Evolutionary conservation across 2,329 filamentous ascomycete species (phyloP).

Genomic region (Chlorencoelia australis): DNA sequence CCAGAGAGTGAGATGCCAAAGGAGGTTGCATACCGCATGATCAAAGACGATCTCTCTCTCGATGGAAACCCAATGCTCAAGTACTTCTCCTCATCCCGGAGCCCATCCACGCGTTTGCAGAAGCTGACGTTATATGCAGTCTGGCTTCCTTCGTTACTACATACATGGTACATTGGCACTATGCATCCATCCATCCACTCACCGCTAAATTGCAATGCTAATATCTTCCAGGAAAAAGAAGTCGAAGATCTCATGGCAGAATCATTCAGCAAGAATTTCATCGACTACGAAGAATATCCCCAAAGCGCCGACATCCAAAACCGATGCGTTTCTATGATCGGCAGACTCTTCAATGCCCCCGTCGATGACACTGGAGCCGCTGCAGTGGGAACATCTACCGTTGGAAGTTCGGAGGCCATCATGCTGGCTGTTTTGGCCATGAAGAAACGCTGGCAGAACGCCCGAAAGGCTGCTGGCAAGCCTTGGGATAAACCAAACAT

Average conservation of each 20-base stretch:
- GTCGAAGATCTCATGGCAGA: constrained; percentile 93
- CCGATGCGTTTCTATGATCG: constrained; percentile 86
- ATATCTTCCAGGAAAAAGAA: constrained; percentile 63
- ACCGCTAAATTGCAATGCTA: not conserved
- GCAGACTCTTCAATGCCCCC: constrained; percentile 76
- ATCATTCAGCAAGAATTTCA: constrained; percentile 90
- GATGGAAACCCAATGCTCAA: constrained; percentile 87
- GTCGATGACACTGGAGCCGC: constrained; percentile 42
- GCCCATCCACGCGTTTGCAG: not conserved
- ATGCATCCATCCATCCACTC: not conserved
- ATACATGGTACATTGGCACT: constrained; percentile 81
- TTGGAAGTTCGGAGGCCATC: constrained; percentile 84
- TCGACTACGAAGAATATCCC: constrained; percentile 79
- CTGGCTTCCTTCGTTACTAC: constrained; percentile 91
- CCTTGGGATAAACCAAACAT: constrained; percentile 75
- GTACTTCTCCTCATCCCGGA: constrained; percentile 37
- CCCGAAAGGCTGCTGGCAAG: constrained; percentile 73
- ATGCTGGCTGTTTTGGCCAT: constrained; percentile 79
- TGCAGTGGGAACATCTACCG: constrained; percentile 76
- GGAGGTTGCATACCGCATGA: constrained; percentile 91
- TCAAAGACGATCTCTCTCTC: constrained; percentile 85
- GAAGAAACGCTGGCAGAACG: constrained; percentile 92
- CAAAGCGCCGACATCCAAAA: constrained; percentile 80
- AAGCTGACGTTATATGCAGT: constrained; percentile 35
- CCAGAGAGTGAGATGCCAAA: constrained; percentile 83